Evolutionary conservation across 768 basidiomycete species (phyloP).

Genomic region (Russula virescens): DNA sequence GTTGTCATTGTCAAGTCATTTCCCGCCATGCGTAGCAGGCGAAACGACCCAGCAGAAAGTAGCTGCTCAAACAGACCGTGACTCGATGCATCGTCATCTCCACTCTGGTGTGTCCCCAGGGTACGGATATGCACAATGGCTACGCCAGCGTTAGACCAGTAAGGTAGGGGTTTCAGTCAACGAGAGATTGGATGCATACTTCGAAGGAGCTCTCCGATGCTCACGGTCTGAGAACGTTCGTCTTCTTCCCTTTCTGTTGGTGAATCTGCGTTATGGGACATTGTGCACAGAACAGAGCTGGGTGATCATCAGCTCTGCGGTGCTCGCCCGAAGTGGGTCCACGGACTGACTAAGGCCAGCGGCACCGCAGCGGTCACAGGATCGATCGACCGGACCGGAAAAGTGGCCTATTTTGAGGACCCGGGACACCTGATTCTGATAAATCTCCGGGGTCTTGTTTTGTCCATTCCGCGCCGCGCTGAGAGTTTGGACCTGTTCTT

Average conservation of each 20-base stretch:
- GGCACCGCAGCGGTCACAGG: background rate
- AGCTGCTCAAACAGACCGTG: constrained; percentile 1
- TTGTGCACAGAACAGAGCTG: background rate
- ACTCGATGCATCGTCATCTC: background rate
- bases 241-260: background rate
- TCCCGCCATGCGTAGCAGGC: constrained; percentile 5
- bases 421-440: background rate
- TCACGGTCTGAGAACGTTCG: background rate
- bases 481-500: no score
- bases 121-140: constrained; percentile 4
- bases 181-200: constrained; percentile 7
- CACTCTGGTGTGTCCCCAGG: background rate
- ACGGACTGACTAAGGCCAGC: background rate
- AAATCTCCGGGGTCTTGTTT: no score
- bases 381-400: background rate
- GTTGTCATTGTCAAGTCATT: background rate
- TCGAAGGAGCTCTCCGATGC: constrained; percentile 8
- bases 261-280: constrained; percentile 5
- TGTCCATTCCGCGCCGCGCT: no score
- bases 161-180: background rate
- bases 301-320: background rate
- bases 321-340: no score
- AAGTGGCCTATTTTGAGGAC: background rate
- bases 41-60: constrained; percentile 5
- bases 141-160: background rate